Conservation (phyloP, 2,329 filamentous ascomycete genomes). For the Penicillium sp. region DNA sequence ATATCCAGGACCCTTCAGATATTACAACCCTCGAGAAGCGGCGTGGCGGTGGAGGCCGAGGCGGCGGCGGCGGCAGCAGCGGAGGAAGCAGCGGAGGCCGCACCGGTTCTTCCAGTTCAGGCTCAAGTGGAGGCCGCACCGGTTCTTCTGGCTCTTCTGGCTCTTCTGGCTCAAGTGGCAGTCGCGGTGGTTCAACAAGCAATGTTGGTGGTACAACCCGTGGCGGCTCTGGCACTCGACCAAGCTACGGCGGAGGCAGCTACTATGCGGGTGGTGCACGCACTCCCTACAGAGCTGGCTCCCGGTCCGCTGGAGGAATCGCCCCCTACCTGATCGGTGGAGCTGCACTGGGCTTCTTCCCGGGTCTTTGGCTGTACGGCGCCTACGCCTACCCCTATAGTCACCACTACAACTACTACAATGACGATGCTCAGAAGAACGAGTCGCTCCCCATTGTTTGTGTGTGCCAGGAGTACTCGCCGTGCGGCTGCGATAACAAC, state of each 20-base stretch:
- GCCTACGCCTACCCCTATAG: constrained; percentile 49
- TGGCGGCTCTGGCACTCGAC: constrained; percentile 21
- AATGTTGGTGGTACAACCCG: constrained; percentile 27
- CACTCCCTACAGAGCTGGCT: constrained; percentile 44
- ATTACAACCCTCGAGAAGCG: constrained; percentile 38
- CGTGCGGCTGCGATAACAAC: constrained; percentile 52
- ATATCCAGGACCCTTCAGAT: constrained; percentile 8
- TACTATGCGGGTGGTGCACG: constrained; percentile 50
- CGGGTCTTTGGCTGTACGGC: constrained; percentile 48
- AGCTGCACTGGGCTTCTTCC: constrained; percentile 42
- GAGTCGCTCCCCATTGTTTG: constrained; percentile 48
- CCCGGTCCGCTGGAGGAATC: constrained; percentile 42
- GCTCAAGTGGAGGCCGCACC: constrained; percentile 15
- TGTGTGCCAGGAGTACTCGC: constrained; percentile 46
- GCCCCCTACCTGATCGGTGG: constrained; percentile 43
- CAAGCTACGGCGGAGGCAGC: constrained; percentile 42
- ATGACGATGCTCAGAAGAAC: constrained; percentile 40
- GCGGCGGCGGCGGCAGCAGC: constrained; percentile 17
- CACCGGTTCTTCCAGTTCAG: constrained; percentile 12
- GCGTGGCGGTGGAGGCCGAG: constrained; percentile 39
- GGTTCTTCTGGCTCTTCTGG: constrained; percentile 8
- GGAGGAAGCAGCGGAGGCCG: constrained; percentile 24
- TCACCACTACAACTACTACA: constrained; percentile 42
- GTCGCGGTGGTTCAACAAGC: constrained; percentile 19
- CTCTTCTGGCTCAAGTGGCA: constrained; percentile 12